Evolutionary conservation across 176 grass and related monocot genomes (phyloP).

Genomic region (Phoenix roebelenii): DNA sequence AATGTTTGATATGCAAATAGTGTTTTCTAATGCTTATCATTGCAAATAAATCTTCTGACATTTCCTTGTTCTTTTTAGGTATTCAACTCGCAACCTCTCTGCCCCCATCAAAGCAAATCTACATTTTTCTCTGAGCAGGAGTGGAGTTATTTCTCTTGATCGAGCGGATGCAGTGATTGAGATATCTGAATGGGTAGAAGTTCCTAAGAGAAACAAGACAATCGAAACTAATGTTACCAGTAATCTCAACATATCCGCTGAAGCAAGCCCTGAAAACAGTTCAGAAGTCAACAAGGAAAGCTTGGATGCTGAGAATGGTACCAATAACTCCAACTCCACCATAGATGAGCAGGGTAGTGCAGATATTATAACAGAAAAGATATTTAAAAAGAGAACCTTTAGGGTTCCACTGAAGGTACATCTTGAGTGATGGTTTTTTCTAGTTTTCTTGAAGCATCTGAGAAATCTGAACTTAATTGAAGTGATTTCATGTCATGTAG

Average conservation of each 20-base stretch:
- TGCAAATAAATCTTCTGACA: too few species aligned
- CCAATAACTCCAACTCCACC: constrained; percentile 24
- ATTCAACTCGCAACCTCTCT: constrained; percentile 70
- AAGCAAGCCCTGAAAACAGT: constrained; percentile 40
- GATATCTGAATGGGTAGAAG: constrained; percentile 97
- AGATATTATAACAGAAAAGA: constrained; percentile 64
- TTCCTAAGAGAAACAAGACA: constrained; percentile 79
- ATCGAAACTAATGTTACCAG: constrained; percentile 51
- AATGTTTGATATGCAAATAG: too few species aligned
- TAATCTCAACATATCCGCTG: constrained; percentile 39
- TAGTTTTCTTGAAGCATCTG: neutral
- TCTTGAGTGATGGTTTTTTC: neutral
- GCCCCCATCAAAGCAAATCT: constrained; percentile 95
- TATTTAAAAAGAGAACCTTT: constrained; percentile 95
- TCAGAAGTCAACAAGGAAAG: constrained; percentile 36
- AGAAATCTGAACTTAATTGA: neutral
- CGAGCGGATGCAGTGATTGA: constrained; percentile 90
- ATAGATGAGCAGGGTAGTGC: constrained; percentile 38
- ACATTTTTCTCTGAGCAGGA: constrained; percentile 98
- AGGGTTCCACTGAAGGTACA: constrained; percentile 92
- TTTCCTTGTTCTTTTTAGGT: constrained; percentile 47
- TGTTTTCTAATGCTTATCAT: too few species aligned
- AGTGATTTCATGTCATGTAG: constrained; percentile 23
- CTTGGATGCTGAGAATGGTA: constrained; percentile 31
- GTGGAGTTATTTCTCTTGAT: constrained; percentile 88